Evolutionary conservation across 306 rosid species (phyloP), one percentile per base, ranked within the genome.

Genomic region (Sicyos edulis): DNA sequence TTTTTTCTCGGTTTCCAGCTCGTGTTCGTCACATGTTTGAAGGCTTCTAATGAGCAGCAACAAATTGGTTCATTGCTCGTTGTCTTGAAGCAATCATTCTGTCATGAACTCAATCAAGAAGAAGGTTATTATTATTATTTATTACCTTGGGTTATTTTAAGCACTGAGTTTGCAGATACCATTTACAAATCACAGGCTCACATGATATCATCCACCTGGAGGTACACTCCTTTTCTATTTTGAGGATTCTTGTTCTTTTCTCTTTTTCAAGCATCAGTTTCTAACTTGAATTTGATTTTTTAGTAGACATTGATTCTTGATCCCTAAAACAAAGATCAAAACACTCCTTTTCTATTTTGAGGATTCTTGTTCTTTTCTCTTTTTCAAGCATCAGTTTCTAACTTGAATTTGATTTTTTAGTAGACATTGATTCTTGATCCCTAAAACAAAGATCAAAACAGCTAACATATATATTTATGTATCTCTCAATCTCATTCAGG

Each of bases 1-100:
- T 63, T 4, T 37, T 63, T 17, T 63, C 52, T 37, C 32, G 32
- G 61, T 55, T 55, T 55, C 32, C 61, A 3, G 32, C 61, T 19
- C 51, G 70, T 17, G 16, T 63, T 63, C 29, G 3, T 63, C 70
- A 37, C 51, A 10, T 17, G 70, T 52, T 63, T 40, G 51, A 63
- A 63, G 70, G 52, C 70, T 17, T 63, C 29, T 40, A 63, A 37
- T 63, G 70, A 63, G n/a, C 51, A 40, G 52, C 52, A 17, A 40
- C 50, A 37, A 63, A 63, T 63, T 40, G 69, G 50, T 17, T 54
- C 58, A 34, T 8, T 62, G 8, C 49, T 34, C 22, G 3, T 15
- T 32, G 49, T 62, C 49, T 62, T 17, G 26, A 34, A 34, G 51
- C 8, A 37, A 34, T 62, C 40, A 21, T 34, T 62, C 17, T 62